phyloP scores from a whole-genome alignment of 2,329 filamentous ascomycete species.

The Aspergillus nomiae region DNA sequence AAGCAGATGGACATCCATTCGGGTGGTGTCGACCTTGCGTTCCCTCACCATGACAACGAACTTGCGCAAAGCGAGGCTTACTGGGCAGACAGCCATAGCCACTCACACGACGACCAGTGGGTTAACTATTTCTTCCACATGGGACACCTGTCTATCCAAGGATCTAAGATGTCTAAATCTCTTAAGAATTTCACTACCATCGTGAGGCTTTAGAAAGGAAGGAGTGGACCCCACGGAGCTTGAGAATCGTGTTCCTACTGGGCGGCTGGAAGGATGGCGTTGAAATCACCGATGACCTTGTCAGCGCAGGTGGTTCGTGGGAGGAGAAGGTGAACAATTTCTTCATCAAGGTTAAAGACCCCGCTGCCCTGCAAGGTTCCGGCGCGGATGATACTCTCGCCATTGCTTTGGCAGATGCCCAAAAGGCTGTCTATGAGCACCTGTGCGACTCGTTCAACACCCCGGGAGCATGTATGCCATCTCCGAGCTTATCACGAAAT shows the following conservation, averaged over 20 bases:
- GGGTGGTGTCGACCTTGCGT: constrained; percentile 86
- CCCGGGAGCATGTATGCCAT: constrained; percentile 77
- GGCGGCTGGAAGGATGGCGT: constrained; percentile 89
- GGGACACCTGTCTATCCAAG: constrained; percentile 86
- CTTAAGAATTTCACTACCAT: constrained; percentile 97
- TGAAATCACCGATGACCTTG: constrained; percentile 83
- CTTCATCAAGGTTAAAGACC: constrained; percentile 59
- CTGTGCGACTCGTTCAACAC: constrained; percentile 89
- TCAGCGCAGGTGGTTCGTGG: constrained; percentile 73
- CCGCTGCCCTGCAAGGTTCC: constrained; percentile 53
- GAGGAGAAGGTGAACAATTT: constrained; percentile 77
- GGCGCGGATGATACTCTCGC: constrained; percentile 42
- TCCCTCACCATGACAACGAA: constrained; percentile 93
- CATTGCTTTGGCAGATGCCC: constrained; percentile 54
- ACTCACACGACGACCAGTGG: constrained; percentile 65
- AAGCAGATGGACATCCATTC: constrained; percentile 89
- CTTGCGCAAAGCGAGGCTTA: constrained; percentile 89
- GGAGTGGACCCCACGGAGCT: constrained; percentile 74
- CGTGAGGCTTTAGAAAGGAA: constrained; percentile 71
- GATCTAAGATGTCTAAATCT: constrained; percentile 94
- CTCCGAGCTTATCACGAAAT: constrained; percentile 73
- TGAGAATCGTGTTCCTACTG: constrained; percentile 84
- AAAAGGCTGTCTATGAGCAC: constrained; percentile 62
- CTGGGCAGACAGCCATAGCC: constrained; percentile 54
- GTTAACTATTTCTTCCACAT: constrained; percentile 96